Conservation (phyloP, 75 land plant genomes). For the Pseudotsuga menziesii region DNA sequence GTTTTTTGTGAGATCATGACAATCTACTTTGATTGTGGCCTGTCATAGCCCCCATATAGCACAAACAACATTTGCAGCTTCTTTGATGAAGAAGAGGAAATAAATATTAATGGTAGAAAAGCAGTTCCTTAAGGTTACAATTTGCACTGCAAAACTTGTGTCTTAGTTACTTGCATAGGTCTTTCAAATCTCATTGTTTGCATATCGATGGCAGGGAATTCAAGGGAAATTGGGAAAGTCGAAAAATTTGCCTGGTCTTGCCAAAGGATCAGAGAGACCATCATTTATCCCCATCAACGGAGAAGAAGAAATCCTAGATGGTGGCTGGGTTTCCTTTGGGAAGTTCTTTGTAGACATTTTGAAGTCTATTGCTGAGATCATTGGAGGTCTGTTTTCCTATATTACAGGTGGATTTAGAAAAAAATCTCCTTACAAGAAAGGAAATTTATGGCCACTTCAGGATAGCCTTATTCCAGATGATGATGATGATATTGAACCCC, state of each 20-base stretch:
- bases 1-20: too few species aligned
- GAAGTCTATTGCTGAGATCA: constrained; percentile 30
- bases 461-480: constrained; percentile 59
- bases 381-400: constrained; percentile 37
- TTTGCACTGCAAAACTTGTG: background rate
- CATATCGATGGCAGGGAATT: background rate
- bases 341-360: constrained; percentile 33
- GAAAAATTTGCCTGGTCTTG: background rate
- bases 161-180: background rate
- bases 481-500: constrained; percentile 24
- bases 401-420: constrained; percentile 17
- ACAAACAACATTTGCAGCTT: too few species aligned
- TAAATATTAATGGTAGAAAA: background rate
- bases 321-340: constrained; percentile 41
- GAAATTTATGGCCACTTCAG: constrained; percentile 33
- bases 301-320: constrained; percentile 38
- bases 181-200: background rate
- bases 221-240: background rate
- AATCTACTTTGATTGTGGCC: background rate
- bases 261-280: constrained; percentile 42
- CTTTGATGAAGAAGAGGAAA: background rate
- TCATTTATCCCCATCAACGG: constrained; percentile 48
- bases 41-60: too few species aligned
- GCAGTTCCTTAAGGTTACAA: background rate
- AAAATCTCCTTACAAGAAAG: constrained; percentile 14